Evolutionary conservation across 2,329 filamentous ascomycete species (phyloP), one percentile per base, ranked within the genome.

Genomic region (Calcarisporium arbuscula): DNA sequence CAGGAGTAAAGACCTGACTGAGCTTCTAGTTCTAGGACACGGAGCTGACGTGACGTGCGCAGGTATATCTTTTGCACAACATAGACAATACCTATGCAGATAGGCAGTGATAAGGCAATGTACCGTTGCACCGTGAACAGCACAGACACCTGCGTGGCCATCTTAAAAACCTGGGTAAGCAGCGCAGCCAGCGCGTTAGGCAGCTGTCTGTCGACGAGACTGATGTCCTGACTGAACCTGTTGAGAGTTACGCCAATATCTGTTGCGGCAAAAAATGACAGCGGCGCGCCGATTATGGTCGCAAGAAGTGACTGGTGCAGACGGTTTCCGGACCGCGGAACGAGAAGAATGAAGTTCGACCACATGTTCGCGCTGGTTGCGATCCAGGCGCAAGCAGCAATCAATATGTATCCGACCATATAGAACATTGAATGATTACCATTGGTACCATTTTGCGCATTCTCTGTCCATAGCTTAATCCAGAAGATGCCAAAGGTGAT

Each of bases 21-120:
- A 1, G 70, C 62, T 42, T 77, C 71, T 1, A 78, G 57, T 30
- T 77, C 74, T 19, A 77, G 49, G 11, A 71, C 61, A 22, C 72
- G 67, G 4, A 79, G 53, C 43, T 77, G 74, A 0, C 73, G 64
- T 0, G 73, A 76, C 0, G 73, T 77, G 5, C 66, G 61, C 1
- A 79, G 57, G 17, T 51, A 52, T 16, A 48, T 28, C 8, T 41
- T 45, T 26, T 54, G 51, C 4, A 57, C 28, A n/a, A 49, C 23
- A 23, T 50, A 55, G 4, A 52, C 39, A 10, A 41, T 36, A 16
- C 44, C n/a, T 1, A 43, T 11, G 6, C 40, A 45, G 6, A 64
- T 32, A 0, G 73, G 72, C 10, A 75, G 54, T 0, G 58, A 59
- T 2, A 68, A 46, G 0, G 58, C 57, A 1, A 72, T 56, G 28